A percentile compares a stretch with the other conserved stretches of the same genome.
Evolutionary conservation across 495 filamentous ascomycete genomes (phyloP).

Genomic region (Lasiosphaeris hirsuta): DNA sequence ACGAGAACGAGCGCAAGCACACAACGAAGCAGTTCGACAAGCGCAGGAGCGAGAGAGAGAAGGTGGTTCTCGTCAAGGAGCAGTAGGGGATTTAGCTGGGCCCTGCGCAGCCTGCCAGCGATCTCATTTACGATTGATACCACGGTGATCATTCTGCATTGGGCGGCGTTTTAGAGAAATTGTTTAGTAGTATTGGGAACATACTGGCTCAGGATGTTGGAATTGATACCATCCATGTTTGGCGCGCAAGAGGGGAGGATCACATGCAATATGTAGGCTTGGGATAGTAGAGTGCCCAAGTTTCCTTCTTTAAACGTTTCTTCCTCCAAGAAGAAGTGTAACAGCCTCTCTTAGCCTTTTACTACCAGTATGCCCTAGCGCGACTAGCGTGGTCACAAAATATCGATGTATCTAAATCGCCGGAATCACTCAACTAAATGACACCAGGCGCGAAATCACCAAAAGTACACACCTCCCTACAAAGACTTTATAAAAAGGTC

Average conservation of each 20-base stretch:
- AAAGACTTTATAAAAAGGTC: no score
- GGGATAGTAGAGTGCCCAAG: neutral
- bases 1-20: slow-evolving; percentile 94
- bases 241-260: slow-evolving; percentile 1
- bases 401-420: no score
- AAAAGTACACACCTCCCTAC: no score
- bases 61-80: slow-evolving; percentile 79
- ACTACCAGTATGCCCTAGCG: no score
- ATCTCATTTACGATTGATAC: neutral
- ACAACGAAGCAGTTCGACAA: slow-evolving; percentile 70
- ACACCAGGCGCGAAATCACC: no score
- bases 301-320: neutral
- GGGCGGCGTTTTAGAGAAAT: slow-evolving; percentile 22
- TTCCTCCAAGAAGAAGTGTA: no score
- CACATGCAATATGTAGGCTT: neutral
- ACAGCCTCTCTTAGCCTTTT: no score
- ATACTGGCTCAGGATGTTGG: slow-evolving; percentile 1
- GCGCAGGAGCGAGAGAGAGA: slow-evolving; percentile 83
- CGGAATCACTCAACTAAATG: no score
- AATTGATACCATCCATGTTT: slow-evolving; percentile 27
- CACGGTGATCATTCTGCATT: slow-evolving; percentile 16
- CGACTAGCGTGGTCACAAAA: no score
- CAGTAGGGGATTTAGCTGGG: slow-evolving; percentile 46
- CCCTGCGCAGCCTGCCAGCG: neutral
- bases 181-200: neutral